phyloP scores from a whole-genome alignment of 306 rosid species.

The Bauhinia variegata region DNA sequence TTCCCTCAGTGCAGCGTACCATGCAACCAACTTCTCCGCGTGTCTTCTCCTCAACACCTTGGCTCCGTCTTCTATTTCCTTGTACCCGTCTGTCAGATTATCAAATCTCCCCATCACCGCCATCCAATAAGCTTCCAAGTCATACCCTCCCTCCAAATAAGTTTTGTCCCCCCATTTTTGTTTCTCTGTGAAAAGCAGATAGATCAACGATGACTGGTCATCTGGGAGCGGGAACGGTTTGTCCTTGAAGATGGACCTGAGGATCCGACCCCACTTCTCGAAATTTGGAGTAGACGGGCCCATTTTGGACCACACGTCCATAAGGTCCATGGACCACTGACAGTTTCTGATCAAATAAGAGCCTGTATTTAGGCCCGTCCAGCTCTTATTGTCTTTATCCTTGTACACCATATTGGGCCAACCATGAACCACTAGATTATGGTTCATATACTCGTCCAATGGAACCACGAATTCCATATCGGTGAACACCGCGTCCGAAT shows the following conservation, averaged over 20 bases:
- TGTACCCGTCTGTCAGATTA: constrained; percentile 13
- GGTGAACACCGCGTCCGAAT: constrained; percentile 47
- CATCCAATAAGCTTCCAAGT: constrained; percentile 47
- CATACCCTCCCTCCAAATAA: constrained; percentile 36
- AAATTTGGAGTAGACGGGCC: constrained; percentile 37
- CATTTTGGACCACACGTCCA: constrained; percentile 51
- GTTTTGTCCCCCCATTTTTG: constrained; percentile 44
- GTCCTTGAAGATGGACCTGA: constrained; percentile 37
- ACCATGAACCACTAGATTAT: constrained; percentile 36
- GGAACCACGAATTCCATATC: constrained; percentile 53
- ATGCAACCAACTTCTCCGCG: constrained; percentile 41
- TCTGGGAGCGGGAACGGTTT: constrained; percentile 37
- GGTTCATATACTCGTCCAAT: constrained; percentile 32
- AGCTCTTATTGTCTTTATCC: constrained; percentile 35
- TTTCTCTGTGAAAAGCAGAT: constrained; percentile 14
- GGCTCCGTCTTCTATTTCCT: constrained; percentile 29
- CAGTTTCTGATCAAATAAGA: constrained; percentile 44
- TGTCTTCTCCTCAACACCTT: constrained; percentile 41
- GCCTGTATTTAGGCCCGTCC: constrained; percentile 52
- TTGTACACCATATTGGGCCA: constrained; percentile 41
- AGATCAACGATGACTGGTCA: constrained; percentile 49
- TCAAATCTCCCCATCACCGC: constrained; percentile 26
- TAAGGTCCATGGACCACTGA: constrained; percentile 56
- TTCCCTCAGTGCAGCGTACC: constrained; percentile 39
- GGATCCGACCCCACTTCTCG: constrained; percentile 42